Evolutionary conservation across 202 grass and related monocot genomes (phyloP), one percentile per base, ranked within the genome.

Genomic region (Bolboschoenoplectus hybrid): DNA sequence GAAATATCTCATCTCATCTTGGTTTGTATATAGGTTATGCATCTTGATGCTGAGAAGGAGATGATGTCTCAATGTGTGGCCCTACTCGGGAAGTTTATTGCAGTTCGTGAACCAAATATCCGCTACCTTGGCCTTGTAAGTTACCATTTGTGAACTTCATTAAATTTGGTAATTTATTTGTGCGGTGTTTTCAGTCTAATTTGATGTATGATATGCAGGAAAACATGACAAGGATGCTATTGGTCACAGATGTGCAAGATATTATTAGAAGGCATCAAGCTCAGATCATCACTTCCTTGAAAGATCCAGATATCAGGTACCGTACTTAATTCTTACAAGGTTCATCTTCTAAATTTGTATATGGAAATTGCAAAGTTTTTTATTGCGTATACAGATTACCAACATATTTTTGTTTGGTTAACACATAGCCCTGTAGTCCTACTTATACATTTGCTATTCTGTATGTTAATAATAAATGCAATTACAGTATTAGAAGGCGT

Each of bases 41-140:
- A 99, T 97, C 97, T 99, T 87, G 97, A 99, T 93, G 97, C 97
- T 68, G 97, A 99, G 89, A 99, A 99, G 90, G 97, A 99, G 89
- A 99, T 99, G 97, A 99, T 99, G 97, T 92, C 97, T 58, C 97
- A 99, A 69, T 99, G 97, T 85, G 97, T 99, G 43, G 93, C 97
- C 68, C 90, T 99, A 83, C 97, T 99, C 69, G 97, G 97, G 85
- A 99, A 99, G 82, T 99, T 99, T 84, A 99, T 99, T 92, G 97
- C 97, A 62, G 97, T 99, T 56, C 92, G 97, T 16, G 97, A 99
- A 78, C 97, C 97, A 88, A 99, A 99, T 77, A 99, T 99, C 91
- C 91, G 97, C 69, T 99, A 99, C 88, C 97, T 99, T 87, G 97
- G 97, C 75, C 90, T 99, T 81, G 97, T 99, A 94, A 89, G 88